phyloP scores from a whole-genome alignment of 176 grass and related monocot genomes.

The Eremochloa ophiuroides region DNA sequence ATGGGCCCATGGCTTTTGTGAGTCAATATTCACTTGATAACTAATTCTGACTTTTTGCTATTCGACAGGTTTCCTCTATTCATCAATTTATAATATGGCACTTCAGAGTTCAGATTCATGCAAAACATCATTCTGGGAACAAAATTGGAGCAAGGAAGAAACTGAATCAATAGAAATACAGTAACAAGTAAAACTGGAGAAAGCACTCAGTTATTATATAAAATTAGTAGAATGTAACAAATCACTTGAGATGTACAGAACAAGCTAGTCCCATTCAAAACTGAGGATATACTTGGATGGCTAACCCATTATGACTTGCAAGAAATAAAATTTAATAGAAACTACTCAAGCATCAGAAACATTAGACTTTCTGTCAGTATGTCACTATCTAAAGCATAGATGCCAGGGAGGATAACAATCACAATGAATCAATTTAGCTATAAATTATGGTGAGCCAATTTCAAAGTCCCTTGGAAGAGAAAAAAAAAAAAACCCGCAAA shows the following conservation, averaged over 20 bases:
- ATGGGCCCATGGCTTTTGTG: not conserved
- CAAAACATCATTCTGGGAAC: not conserved
- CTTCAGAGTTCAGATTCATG: not conserved
- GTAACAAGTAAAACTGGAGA: not conserved
- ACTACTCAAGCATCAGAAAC: not conserved
- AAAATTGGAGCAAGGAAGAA: not conserved
- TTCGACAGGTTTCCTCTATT: constrained; percentile 1
- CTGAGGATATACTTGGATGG: not conserved
- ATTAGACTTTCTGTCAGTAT: not conserved
- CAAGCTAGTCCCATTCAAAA: not conserved
- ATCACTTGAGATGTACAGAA: not conserved
- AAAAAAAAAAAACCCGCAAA: too few species aligned
- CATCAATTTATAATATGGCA: not conserved
- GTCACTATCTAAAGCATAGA: not conserved
- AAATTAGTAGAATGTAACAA: not conserved
- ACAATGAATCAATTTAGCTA: not conserved
- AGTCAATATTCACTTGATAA: constrained; percentile 16
- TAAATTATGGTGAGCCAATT: not conserved
- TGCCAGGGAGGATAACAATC: not conserved
- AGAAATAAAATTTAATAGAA: constrained; percentile 3
- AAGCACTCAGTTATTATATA: not conserved
- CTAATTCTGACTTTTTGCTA: not conserved
- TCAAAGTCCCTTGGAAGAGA: not conserved
- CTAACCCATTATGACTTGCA: not conserved
- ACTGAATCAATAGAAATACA: not conserved